Conservation (phyloP, 371 early-diverging fungal species). For the Chytridium lagenaria region DNA sequence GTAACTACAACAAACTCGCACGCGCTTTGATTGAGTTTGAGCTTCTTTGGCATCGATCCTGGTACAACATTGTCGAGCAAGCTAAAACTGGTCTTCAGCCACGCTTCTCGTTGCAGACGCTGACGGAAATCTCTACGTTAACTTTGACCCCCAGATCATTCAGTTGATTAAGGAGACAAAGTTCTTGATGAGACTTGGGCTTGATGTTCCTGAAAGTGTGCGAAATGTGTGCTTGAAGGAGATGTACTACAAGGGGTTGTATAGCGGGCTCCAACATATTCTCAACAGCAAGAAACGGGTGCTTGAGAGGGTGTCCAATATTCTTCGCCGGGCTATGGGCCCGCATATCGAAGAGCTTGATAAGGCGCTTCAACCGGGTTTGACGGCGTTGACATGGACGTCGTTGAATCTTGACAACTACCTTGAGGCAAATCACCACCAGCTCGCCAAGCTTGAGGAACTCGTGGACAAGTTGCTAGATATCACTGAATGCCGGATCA, state of each 20-base stretch:
- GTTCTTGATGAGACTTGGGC: slow-evolving; percentile 55
- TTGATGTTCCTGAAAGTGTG: slow-evolving; percentile 62
- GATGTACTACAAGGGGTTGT: slow-evolving; percentile 57
- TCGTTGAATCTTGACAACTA: slow-evolving; percentile 63
- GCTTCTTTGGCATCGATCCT: slow-evolving; percentile 61
- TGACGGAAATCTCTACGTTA: slow-evolving; percentile 63
- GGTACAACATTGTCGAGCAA: slow-evolving; percentile 62
- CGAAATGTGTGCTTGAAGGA: slow-evolving; percentile 59
- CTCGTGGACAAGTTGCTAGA: slow-evolving; percentile 64
- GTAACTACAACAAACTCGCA: slow-evolving; percentile 68
- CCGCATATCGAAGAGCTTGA: slow-evolving; percentile 66
- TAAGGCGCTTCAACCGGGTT: slow-evolving; percentile 60
- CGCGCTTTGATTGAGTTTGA: slow-evolving; percentile 67
- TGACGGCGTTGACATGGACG: slow-evolving; percentile 65
- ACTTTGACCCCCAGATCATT: slow-evolving; percentile 65
- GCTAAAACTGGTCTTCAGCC: slow-evolving; percentile 64
- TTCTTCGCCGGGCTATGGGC: slow-evolving; percentile 55
- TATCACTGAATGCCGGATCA: slow-evolving; percentile 63
- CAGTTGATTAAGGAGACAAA: slow-evolving; percentile 65
- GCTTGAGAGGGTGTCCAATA: slow-evolving; percentile 50
- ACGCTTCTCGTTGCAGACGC: slow-evolving; percentile 60
- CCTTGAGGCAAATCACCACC: slow-evolving; percentile 49
- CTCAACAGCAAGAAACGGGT: slow-evolving; percentile 55
- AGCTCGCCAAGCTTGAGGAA: slow-evolving; percentile 60
- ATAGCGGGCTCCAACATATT: slow-evolving; percentile 52